A percentile compares a stretch with the other conserved stretches of the same genome.
phyloP scores from a whole-genome alignment of 352 stramenopile genomes.

The Phytopythium delawarense region DNA sequence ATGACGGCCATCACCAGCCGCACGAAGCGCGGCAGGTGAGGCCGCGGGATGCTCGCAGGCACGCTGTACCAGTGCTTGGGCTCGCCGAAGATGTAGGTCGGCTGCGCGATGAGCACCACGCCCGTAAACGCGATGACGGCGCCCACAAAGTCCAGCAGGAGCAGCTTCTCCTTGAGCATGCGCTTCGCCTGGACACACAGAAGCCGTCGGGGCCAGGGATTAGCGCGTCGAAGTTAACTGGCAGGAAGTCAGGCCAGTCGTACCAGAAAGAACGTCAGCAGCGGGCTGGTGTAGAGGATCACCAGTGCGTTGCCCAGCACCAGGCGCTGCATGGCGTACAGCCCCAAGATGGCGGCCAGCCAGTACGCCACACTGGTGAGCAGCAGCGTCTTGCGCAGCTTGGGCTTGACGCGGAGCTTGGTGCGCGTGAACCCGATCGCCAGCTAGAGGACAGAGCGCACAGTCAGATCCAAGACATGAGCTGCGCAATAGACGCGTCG shows the following conservation, averaged over 20 bases:
- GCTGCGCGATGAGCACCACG: conserved; percentile 39
- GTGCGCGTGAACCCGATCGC: conserved; percentile 24
- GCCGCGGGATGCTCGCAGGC: conserved; percentile 17
- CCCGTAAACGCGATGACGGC: conserved; percentile 41
- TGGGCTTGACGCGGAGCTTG: conserved; percentile 29
- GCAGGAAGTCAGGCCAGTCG: background rate
- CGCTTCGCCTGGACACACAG: conserved; percentile 23
- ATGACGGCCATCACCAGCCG: conserved; percentile 19
- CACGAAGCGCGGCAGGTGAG: conserved; percentile 2
- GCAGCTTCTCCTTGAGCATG: conserved; percentile 40
- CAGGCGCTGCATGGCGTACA: conserved; percentile 55
- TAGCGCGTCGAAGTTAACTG: background rate
- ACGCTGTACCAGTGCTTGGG: conserved; percentile 13
- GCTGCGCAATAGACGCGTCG: too few species aligned
- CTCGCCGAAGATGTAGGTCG: conserved; percentile 43
- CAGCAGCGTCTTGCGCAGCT: conserved; percentile 30
- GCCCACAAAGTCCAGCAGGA: conserved; percentile 22
- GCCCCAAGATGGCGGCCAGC: conserved; percentile 36
- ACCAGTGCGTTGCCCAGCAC: conserved; percentile 58
- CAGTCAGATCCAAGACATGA: background rate
- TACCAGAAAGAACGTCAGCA: conserved; percentile 61
- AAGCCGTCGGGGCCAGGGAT: background rate
- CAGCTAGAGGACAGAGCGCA: conserved; percentile 15
- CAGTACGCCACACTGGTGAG: conserved; percentile 42
- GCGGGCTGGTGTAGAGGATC: conserved; percentile 60